Evolutionary conservation across 208 protist genomes (phyloP), one percentile per base, ranked within the genome.

Genomic region (Plasmodiophora brassicae): DNA sequence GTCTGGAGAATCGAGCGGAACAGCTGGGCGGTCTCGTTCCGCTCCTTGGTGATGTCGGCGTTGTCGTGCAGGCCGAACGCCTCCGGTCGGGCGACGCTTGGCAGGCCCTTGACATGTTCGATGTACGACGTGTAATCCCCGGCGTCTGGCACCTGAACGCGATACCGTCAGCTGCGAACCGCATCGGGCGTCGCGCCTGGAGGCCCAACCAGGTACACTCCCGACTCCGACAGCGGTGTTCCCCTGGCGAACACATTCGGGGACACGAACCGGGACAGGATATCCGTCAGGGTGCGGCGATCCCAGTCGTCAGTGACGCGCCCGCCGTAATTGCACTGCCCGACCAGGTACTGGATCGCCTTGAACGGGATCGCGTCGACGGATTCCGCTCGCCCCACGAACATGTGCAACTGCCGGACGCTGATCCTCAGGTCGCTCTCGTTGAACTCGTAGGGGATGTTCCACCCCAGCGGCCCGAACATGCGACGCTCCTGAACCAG

Each of bases 261-360:
- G 53, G 57, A 93, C 10, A 98, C 95, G 88, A 97, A 98, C 45
- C 90, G 89, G 84, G 96, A 93, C 22, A 99, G 91, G 50, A 99
- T 93, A 22, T 96, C 97, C 85, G 94, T 97, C 8, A 99, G 92
- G 41, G 94, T 96, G 71, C 97, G 94, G 5, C 97, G 90, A 91
- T 99, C 98, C 95, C 94, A 98, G 92, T 98, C 96, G 88, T 99
- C 97, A 25, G 97, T 98, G 28, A 99, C 97, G 85, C 97, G 94
- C 8, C 97, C 97, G 86, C 97, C 97, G 92, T 99, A 99, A 94
- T 99, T 98, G 87, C 88, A 90, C 91, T 92, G 14, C 32, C 84
- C 84, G 32, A 86, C n/a, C 5, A 86, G 46, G n/a, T 86, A 98
- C 0, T 93, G 94, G 20, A 99, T 97, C 39, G 98, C 97, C 88